Evolutionary conservation across 2,329 filamentous ascomycete genomes (phyloP), one percentile per base, ranked within the genome.

Genomic region (Trichophyton benhamiae): DNA sequence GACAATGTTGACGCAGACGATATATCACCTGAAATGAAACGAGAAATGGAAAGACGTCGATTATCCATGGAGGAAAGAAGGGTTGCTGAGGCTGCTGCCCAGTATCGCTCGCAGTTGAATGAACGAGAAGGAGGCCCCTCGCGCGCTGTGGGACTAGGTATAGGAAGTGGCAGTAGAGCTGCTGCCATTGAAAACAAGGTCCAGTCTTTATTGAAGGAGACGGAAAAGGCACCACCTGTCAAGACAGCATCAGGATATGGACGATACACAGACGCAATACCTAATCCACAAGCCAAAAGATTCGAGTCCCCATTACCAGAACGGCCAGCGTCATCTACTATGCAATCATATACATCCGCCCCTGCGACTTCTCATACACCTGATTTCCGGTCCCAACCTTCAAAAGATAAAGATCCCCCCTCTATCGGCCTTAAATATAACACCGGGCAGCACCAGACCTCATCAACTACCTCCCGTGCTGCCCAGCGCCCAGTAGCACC

Each of bases 141-240:
- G 22, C 70, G 73, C 7, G 71, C 70, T 25, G 68, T 68, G 20
- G 66, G 72, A 17, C 68, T 70, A 72, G 33, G 75, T 72, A 49
- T 72, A 75, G 5, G 72, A 72, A 61, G 83, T 80, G 61, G 83
- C 79, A 72, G 81, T 75, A 69, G 83, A 79, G 90, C 91, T 17
- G 83, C 85, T n/a, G 88, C 87, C 27, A 99, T 99, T 67, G 91
- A 97, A 72, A 91, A 89, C 70, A 87, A 92, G 65, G 89, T 99
- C 60, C 89, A 95, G 76, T 89, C 84, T 58, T 78, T 97, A 58
- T 77, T 99, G 20, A 86, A 86, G 63, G 91, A 96, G 69, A 89
- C 87, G 46, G 83, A 84, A 67, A 84, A 80, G 65, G 79, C 83
- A 3, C 75, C 79, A 0, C 71, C 80, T 0, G 75, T 77, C 13